Evolutionary conservation across 2,329 filamentous ascomycete genomes (phyloP).

Genomic region (Cytospora chrysosperma): DNA sequence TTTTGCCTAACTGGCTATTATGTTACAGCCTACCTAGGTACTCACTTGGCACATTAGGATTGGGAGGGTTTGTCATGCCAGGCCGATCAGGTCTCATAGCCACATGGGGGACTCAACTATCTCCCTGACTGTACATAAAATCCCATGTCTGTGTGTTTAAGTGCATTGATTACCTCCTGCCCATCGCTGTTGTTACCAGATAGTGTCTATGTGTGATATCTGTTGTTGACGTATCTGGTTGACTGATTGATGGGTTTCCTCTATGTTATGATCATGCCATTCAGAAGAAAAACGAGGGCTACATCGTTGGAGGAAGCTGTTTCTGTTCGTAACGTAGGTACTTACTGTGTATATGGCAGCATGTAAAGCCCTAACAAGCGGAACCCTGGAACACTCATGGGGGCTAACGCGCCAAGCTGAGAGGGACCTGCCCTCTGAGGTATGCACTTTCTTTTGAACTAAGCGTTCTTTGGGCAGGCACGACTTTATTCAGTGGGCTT

Average conservation of each 20-base stretch:
- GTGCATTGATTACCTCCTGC: not conserved
- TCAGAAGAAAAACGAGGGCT: not conserved
- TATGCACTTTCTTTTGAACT: slow-evolving; percentile 4
- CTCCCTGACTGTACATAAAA: no score
- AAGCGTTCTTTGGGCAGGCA: slow-evolving; percentile 11
- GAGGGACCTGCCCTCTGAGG: slow-evolving; percentile 20
- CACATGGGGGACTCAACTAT: not conserved
- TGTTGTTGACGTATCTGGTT: not conserved
- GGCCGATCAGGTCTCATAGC: no score
- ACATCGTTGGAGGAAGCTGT: not conserved
- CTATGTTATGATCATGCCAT: not conserved
- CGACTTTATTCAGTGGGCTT: slow-evolving; percentile 6
- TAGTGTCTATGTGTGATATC: not conserved
- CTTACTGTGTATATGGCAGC: slow-evolving; percentile 1
- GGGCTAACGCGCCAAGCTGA: not conserved
- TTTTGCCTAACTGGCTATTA: no score
- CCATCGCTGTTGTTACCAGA: not conserved
- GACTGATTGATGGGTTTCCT: not conserved
- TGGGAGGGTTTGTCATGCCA: no score
- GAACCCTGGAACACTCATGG: not conserved
- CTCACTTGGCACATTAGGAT: no score
- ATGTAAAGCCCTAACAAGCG: slow-evolving; percentile 22
- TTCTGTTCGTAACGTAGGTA: no score
- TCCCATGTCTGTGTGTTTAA: not conserved
- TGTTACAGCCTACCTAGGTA: no score